phyloP scores from a whole-genome alignment of 345 rosid species.

The Populus alba region DNA sequence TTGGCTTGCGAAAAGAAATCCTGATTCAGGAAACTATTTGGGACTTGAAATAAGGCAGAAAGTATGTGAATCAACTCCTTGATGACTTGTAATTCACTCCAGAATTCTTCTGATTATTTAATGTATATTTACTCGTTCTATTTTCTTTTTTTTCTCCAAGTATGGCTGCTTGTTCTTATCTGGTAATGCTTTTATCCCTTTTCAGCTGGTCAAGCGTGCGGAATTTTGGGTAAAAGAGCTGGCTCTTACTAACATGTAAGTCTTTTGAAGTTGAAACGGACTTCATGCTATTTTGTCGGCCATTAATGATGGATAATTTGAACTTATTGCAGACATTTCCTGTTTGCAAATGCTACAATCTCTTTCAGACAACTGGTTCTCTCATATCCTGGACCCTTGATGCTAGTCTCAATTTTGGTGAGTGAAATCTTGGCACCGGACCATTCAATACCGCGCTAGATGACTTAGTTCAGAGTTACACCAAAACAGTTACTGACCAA shows the following conservation, averaged over 20 bases:
- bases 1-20: conserved; percentile 74
- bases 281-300: conserved; percentile 10
- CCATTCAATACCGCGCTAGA: background rate
- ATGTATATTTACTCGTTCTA: conserved; percentile 14
- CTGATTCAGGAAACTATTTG: conserved; percentile 59
- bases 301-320: conserved; percentile 20
- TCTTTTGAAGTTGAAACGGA: background rate
- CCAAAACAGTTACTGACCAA: background rate
- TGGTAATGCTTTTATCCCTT: conserved; percentile 9
- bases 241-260: conserved; percentile 72
- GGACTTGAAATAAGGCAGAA: conserved; percentile 83
- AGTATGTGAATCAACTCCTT: conserved; percentile 50
- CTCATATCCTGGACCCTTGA: conserved; percentile 74
- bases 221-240: conserved; percentile 75
- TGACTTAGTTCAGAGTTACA: background rate
- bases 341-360: conserved; percentile 75
- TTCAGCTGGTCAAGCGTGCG: conserved; percentile 83
- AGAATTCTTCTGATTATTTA: conserved; percentile 28
- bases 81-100: conserved; percentile 26
- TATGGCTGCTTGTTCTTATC: conserved; percentile 16
- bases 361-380: conserved; percentile 63
- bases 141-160: background rate
- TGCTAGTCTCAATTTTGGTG: conserved; percentile 82
- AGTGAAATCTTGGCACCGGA: conserved; percentile 16
- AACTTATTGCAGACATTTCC: conserved; percentile 64